Evolutionary conservation across 768 basidiomycete genomes (phyloP).

Genomic region (Termitomyces sp.): DNA sequence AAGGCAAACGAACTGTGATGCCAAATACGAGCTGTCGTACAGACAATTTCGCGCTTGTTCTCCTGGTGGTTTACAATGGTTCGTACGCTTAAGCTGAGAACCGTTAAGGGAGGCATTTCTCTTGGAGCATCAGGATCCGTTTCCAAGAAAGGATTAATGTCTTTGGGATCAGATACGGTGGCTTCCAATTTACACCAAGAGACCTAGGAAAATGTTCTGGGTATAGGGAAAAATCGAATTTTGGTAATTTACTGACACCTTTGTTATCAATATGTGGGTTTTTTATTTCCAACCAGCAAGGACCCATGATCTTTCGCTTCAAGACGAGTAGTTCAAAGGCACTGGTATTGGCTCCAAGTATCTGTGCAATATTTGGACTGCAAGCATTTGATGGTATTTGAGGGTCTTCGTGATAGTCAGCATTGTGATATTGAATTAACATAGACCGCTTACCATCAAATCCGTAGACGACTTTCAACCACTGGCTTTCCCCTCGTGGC

Average conservation of each 20-base stretch:
- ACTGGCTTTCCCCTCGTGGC: slow-evolving; percentile 72
- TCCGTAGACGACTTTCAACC: slow-evolving; percentile 92
- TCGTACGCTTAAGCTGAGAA: slow-evolving; percentile 84
- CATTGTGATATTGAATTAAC: background rate
- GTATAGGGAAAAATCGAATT: background rate
- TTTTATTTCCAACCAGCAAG: slow-evolving; percentile 92
- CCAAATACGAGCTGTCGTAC: slow-evolving; percentile 82
- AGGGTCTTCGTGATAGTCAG: slow-evolving; percentile 44
- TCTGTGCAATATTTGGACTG: slow-evolving; percentile 79
- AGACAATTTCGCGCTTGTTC: slow-evolving; percentile 93
- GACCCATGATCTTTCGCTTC: slow-evolving; percentile 98
- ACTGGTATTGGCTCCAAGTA: slow-evolving; percentile 89
- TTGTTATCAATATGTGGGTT: slow-evolving; percentile 70
- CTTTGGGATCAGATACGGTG: slow-evolving; percentile 78
- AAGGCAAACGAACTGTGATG: slow-evolving; percentile 37
- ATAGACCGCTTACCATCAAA: slow-evolving; percentile 63
- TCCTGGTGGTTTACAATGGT: slow-evolving; percentile 92
- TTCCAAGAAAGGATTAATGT: slow-evolving; percentile 79
- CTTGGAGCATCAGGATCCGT: slow-evolving; percentile 63
- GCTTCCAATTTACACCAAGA: slow-evolving; percentile 98
- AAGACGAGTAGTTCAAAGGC: slow-evolving; percentile 92
- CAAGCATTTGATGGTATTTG: slow-evolving; percentile 66
- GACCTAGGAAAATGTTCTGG: slow-evolving; percentile 42
- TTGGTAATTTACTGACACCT: slow-evolving; percentile 49
- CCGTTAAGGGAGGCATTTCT: slow-evolving; percentile 83